Percentiles rank a stretch among this genome's conserved stretches.
These are phyloP conservation scores for Biscogniauxia sp. DNA, from an alignment of 2,329 filamentous ascomycete species.

Conservation along the genomic window DNA sequence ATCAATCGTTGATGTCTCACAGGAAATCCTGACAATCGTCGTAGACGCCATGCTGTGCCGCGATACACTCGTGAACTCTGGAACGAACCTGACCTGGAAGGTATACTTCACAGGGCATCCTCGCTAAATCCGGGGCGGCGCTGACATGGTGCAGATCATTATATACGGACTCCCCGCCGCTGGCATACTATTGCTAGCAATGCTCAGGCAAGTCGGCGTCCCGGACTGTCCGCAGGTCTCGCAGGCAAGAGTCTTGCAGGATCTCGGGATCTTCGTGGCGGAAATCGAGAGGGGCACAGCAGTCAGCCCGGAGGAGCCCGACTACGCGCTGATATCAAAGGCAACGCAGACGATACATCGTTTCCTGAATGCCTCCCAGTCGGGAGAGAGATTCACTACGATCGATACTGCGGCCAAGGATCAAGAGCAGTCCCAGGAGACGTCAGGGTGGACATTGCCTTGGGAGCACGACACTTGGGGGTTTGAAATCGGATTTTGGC, in stretches of 20 bases:
- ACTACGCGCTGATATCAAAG: slow-evolving; percentile 27
- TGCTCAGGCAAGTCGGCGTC: slow-evolving; percentile 19
- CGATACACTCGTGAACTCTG: slow-evolving; percentile 32
- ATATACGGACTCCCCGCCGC: slow-evolving; percentile 36
- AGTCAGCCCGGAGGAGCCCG: slow-evolving; percentile 26
- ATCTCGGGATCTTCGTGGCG: slow-evolving; percentile 31
- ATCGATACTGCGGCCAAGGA: no score
- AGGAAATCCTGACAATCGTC: slow-evolving; percentile 29
- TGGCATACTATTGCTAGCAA: slow-evolving; percentile 30
- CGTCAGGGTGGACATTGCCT: no score
- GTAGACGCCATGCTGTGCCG: slow-evolving; percentile 30
- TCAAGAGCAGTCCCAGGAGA: no score
- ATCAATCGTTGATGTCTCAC: slow-evolving; percentile 25
- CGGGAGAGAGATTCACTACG: no score
- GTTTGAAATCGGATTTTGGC: no score
- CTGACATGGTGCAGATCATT: slow-evolving; percentile 22
- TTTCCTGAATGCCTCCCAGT: slow-evolving; percentile 16
- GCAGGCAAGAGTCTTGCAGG: slow-evolving; percentile 26
- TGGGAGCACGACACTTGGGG: no score
- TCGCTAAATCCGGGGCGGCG: no score
- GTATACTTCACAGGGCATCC: slow-evolving; percentile 20
- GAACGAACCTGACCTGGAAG: slow-evolving; percentile 33
- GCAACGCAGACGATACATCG: slow-evolving; percentile 30
- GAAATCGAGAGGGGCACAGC: slow-evolving; percentile 31
- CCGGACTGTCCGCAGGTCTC: slow-evolving; percentile 1